Percentiles rank a stretch among this genome's conserved stretches.
phyloP scores from a whole-genome alignment of 768 basidiomycete species.

The Suillus brevipes region DNA sequence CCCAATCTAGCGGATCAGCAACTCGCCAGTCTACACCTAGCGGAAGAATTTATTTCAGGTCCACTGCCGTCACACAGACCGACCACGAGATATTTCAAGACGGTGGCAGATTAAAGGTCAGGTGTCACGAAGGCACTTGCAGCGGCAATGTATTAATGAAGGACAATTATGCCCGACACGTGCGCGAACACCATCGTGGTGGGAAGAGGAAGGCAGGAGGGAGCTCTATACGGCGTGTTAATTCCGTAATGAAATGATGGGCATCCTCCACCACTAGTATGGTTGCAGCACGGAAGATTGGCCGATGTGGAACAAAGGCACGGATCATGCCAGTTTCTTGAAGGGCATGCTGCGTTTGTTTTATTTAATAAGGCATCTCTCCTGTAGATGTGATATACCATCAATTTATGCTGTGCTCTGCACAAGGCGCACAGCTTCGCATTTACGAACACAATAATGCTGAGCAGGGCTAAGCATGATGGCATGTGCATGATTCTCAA shows the following conservation, averaged over 20 bases:
- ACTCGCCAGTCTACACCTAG: not conserved
- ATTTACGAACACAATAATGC: not conserved
- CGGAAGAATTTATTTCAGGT: not conserved
- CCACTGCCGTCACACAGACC: too few relatives aligned
- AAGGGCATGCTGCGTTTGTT: not conserved
- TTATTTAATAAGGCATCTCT: not conserved
- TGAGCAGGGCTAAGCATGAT: not conserved
- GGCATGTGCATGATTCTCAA: too few relatives aligned
- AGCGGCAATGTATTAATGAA: constrained; percentile 1
- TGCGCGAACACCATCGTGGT: constrained; percentile 2
- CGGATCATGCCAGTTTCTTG: not conserved
- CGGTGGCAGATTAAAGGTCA: not conserved
- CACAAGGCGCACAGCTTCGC: not conserved
- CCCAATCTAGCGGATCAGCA: not conserved
- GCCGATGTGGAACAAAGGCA: not conserved
- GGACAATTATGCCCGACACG: constrained; percentile 3
- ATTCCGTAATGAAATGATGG: not conserved
- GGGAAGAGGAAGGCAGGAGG: not conserved
- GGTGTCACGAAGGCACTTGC: not conserved
- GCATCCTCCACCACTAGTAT: not conserved
- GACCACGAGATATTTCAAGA: not conserved
- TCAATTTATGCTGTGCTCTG: not conserved
- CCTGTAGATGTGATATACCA: not conserved
- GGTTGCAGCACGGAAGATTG: not conserved
- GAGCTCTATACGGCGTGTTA: not conserved